phyloP scores from a whole-genome alignment of 306 rosid species.

The Alnus glutinosa region DNA sequence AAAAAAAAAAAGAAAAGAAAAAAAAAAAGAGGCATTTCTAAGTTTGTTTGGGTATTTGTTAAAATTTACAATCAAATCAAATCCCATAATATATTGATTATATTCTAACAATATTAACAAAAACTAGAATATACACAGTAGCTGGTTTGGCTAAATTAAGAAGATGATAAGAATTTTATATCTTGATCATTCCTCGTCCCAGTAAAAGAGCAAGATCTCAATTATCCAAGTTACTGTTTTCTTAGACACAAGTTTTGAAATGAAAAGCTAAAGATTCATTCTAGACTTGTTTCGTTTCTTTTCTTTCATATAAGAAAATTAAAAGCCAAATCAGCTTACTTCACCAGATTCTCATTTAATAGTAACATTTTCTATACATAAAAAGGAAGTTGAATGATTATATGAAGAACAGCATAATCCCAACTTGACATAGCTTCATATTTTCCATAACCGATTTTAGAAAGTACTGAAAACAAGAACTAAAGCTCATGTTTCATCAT shows the following conservation, averaged over 20 bases:
- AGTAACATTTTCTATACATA: neutral
- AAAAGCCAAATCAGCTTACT: neutral
- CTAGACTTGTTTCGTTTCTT: conserved; percentile 3
- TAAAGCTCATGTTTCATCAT: neutral
- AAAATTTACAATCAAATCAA: no score
- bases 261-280: neutral
- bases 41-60: conserved; percentile 1
- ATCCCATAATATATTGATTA: no score
- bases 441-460: neutral
- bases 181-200: neutral
- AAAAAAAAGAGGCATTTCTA: conserved; percentile 4
- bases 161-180: neutral
- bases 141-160: neutral
- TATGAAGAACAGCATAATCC: neutral
- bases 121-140: conserved; percentile 1
- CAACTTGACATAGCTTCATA: neutral
- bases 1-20: no score
- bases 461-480: neutral
- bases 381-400: neutral
- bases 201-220: neutral
- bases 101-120: neutral
- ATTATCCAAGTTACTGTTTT: neutral
- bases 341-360: neutral
- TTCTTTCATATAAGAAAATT: neutral
- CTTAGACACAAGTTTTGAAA: conserved; percentile 4